Conservation (phyloP, 805 yeast genomes). For the Ogataea nakhonphanomensis region DNA sequence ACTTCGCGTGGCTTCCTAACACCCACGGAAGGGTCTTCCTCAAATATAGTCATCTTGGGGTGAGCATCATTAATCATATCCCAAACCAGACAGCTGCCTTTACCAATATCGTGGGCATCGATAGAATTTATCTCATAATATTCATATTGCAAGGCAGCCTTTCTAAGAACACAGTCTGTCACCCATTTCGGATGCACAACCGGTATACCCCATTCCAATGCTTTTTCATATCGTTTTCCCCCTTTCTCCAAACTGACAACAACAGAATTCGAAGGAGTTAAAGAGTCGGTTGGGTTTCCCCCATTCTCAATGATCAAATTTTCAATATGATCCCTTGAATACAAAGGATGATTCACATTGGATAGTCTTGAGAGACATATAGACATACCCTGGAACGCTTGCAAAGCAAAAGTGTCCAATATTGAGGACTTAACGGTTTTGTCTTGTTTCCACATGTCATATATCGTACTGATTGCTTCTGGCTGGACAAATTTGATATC, state of each 20-base stretch:
- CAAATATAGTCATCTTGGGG: neutral
- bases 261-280: conserved; percentile 42
- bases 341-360: conserved; percentile 19
- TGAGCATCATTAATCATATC: conserved; percentile 15
- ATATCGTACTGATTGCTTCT: conserved; percentile 40
- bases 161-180: conserved; percentile 42
- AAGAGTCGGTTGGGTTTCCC: conserved; percentile 49
- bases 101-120: conserved; percentile 22
- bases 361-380: conserved; percentile 44
- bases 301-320: conserved; percentile 41
- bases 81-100: conserved; percentile 39
- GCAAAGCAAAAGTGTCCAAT: conserved; percentile 28
- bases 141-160: conserved; percentile 39
- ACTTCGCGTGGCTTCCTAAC: too few species aligned
- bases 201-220: conserved; percentile 50
- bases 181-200: conserved; percentile 52
- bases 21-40: too few species aligned
- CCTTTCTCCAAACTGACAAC: conserved; percentile 47
- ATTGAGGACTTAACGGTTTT: conserved; percentile 15
- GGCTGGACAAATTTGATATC: conserved; percentile 58
- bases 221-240: conserved; percentile 53
- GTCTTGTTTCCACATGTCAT: conserved; percentile 53
- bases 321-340: conserved; percentile 32
- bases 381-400: conserved; percentile 43
- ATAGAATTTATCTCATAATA: conserved; percentile 36